Conservation (phyloP, 2,329 filamentous ascomycete genomes). For the Atkinsonella hypoxylon region DNA sequence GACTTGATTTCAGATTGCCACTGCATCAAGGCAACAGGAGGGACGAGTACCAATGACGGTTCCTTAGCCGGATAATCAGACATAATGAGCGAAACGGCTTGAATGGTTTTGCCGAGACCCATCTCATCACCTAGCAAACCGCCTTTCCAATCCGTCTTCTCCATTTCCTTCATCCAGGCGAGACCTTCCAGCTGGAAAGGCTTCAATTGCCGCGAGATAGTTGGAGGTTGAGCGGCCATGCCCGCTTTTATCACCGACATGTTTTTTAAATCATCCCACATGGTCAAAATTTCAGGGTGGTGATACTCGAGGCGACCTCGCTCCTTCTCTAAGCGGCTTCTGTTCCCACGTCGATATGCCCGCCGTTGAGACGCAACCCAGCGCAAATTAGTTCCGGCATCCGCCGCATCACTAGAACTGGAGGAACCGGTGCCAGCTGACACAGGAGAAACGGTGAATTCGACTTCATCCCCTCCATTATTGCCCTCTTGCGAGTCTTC, state of each 20-base stretch:
- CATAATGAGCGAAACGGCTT: constrained; percentile 96
- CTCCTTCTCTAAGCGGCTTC: constrained; percentile 27
- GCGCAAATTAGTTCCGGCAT: constrained; percentile 5
- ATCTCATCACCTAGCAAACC: constrained; percentile 94
- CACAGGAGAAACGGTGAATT: constrained; percentile 4
- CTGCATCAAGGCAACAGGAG: constrained; percentile 89
- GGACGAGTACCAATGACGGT: constrained; percentile 79
- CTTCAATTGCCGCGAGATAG: constrained; percentile 76
- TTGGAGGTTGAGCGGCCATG: constrained; percentile 39
- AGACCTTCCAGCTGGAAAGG: constrained; percentile 89
- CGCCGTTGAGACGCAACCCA: constrained; percentile 19
- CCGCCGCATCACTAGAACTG: constrained; percentile 14
- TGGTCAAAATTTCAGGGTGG: constrained; percentile 68
- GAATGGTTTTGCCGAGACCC: constrained; percentile 97
- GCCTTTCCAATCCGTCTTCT: constrained; percentile 73
- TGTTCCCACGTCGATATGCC: constrained; percentile 19
- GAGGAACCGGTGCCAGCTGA: constrained; percentile 6
- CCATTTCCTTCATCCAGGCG: constrained; percentile 89
- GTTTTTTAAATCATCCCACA: constrained; percentile 71
- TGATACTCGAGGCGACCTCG: constrained; percentile 57
- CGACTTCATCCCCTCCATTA: neutral
- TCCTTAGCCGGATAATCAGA: constrained; percentile 80
- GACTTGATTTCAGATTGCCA: constrained; percentile 75
- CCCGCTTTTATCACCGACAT: constrained; percentile 52
- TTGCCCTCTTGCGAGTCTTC: constrained; percentile 2